Conservation (phyloP, 352 stramenopile species). For the Phytophthora constricta region DNA sequence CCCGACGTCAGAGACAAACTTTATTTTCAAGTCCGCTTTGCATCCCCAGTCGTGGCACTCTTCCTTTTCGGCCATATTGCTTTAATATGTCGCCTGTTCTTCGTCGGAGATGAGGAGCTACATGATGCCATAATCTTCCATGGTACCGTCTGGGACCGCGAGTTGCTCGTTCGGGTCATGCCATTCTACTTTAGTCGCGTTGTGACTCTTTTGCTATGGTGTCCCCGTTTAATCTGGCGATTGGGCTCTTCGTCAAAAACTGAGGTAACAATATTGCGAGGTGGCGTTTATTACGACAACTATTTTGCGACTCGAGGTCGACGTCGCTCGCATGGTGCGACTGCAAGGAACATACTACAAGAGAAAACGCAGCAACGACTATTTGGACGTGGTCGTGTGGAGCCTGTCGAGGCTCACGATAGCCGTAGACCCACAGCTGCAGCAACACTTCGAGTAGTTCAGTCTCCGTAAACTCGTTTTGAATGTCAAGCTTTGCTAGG, state of each 20-base stretch:
- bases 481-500: too few species aligned
- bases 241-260: conserved; percentile 3
- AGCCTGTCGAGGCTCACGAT: background rate
- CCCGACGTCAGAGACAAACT: conserved; percentile 35
- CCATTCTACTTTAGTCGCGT: conserved; percentile 24
- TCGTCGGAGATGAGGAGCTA: conserved; percentile 13
- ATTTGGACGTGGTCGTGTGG: background rate
- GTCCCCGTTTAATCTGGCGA: conserved; percentile 30
- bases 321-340: background rate
- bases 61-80: conserved; percentile 16
- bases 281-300: conserved; percentile 20
- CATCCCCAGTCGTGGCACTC: conserved; percentile 12
- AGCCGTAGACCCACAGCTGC: background rate
- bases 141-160: conserved; percentile 2
- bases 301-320: conserved; percentile 7
- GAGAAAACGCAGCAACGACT: background rate
- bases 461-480: background rate
- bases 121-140: conserved; percentile 14
- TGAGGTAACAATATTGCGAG: conserved; percentile 21
- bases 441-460: background rate
- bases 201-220: conserved; percentile 28
- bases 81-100: conserved; percentile 19
- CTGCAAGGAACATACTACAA: background rate
- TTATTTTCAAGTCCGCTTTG: conserved; percentile 15
- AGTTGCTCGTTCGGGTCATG: conserved; percentile 20